phyloP scores from a whole-genome alignment of 2,329 filamentous ascomycete genomes.

The Penicillium sp. region DNA sequence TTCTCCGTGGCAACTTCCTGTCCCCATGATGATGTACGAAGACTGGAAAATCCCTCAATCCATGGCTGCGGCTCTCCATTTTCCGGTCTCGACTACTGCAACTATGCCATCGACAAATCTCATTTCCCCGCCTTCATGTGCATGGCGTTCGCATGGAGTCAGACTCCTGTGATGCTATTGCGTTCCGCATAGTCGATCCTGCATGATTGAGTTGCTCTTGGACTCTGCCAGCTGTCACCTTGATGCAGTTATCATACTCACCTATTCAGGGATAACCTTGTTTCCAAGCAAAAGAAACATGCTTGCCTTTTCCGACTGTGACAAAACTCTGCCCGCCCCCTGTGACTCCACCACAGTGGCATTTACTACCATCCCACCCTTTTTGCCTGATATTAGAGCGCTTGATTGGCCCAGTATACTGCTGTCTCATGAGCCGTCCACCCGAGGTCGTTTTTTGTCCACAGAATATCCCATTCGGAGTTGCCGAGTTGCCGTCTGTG shows the following conservation, averaged over 20 bases:
- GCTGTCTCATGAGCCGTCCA: slow-evolving; percentile 17
- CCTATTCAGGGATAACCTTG: slow-evolving; percentile 27
- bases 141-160: slow-evolving; percentile 31
- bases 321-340: slow-evolving; percentile 17
- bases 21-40: slow-evolving; percentile 30
- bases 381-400: slow-evolving; percentile 8
- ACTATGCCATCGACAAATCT: slow-evolving; percentile 27
- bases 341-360: slow-evolving; percentile 18
- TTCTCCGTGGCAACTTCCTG: slow-evolving; percentile 37
- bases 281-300: slow-evolving; percentile 20
- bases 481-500: slow-evolving; percentile 20
- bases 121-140: slow-evolving; percentile 32
- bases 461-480: slow-evolving; percentile 12
- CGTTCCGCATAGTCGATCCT: slow-evolving; percentile 33
- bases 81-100: slow-evolving; percentile 30
- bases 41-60: slow-evolving; percentile 39
- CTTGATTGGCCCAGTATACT: slow-evolving; percentile 19
- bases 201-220: slow-evolving; percentile 30
- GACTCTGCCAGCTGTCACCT: slow-evolving; percentile 38
- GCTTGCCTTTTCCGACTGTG: slow-evolving; percentile 23
- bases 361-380: slow-evolving; percentile 11
- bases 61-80: slow-evolving; percentile 21
- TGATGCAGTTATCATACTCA: slow-evolving; percentile 30
- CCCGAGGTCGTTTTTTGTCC: slow-evolving; percentile 10
- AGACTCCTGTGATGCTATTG: slow-evolving; percentile 25